phyloP scores from a whole-genome alignment of 768 basidiomycete genomes.

The Phaeolepiota aurea region DNA sequence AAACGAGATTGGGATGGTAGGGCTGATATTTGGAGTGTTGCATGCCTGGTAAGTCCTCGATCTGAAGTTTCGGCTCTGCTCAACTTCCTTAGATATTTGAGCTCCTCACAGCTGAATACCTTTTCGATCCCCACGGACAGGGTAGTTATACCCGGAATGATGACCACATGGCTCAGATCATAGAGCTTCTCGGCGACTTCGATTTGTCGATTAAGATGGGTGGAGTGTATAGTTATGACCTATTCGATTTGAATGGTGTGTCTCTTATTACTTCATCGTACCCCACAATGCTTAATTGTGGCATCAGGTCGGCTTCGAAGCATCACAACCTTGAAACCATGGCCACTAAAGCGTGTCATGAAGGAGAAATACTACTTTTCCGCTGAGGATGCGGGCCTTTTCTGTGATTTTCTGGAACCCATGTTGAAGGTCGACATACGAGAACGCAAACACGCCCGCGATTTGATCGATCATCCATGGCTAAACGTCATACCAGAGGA shows the following conservation, averaged over 20 bases:
- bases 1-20: slow-evolving; percentile 79
- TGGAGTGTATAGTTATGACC: slow-evolving; percentile 76
- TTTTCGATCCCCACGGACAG: slow-evolving; percentile 85
- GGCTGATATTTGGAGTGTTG: slow-evolving; percentile 88
- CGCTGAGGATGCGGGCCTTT: slow-evolving; percentile 42
- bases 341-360: slow-evolving; percentile 82
- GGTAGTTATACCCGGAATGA: slow-evolving; percentile 82
- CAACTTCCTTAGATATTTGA: slow-evolving; percentile 58
- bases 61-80: not conserved
- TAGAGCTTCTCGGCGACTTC: slow-evolving; percentile 83
- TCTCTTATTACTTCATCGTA: slow-evolving; percentile 5
- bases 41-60: slow-evolving; percentile 60
- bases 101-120: slow-evolving; percentile 82
- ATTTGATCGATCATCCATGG: slow-evolving; percentile 75
- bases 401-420: slow-evolving; percentile 65
- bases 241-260: slow-evolving; percentile 70
- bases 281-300: slow-evolving; percentile 5
- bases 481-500: slow-evolving; percentile 36
- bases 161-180: slow-evolving; percentile 93
- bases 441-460: slow-evolving; percentile 60
- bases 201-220: slow-evolving; percentile 67
- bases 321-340: slow-evolving; percentile 67
- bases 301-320: slow-evolving; percentile 56
- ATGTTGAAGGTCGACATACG: slow-evolving; percentile 71
- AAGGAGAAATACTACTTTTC: slow-evolving; percentile 80